phyloP scores from a whole-genome alignment of 2,329 filamentous ascomycete genomes.

The Neonectria magnoliae region DNA sequence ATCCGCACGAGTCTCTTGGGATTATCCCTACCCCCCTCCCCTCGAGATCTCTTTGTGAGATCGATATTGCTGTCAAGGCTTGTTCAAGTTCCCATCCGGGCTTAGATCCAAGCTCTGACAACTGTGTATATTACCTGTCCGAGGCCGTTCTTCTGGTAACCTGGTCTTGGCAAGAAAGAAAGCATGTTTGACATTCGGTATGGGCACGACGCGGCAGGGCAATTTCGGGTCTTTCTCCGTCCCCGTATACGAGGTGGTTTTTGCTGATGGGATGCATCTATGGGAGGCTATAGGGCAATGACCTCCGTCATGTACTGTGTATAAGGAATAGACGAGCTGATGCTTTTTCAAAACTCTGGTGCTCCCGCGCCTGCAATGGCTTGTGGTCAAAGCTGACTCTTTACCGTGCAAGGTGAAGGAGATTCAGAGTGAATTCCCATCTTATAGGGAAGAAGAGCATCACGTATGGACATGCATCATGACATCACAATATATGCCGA shows the following conservation, averaged over 20 bases:
- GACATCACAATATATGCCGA: background rate
- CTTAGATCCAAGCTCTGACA: slow-evolving; percentile 15
- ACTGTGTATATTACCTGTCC: slow-evolving; percentile 44
- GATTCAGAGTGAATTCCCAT: background rate
- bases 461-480: background rate
- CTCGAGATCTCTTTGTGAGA: slow-evolving; percentile 15
- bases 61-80: slow-evolving; percentile 10
- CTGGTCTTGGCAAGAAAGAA: slow-evolving; percentile 27
- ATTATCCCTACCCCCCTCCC: slow-evolving; percentile 24
- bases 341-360: slow-evolving; percentile 21
- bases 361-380: background rate
- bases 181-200: slow-evolving; percentile 28
- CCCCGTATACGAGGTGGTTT: slow-evolving; percentile 25
- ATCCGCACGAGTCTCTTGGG: slow-evolving; percentile 15
- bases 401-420: background rate
- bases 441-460: background rate
- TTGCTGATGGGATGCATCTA: slow-evolving; percentile 38
- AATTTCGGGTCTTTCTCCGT: slow-evolving; percentile 14
- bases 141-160: slow-evolving; percentile 30
- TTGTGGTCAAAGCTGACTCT: background rate
- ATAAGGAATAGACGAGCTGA: slow-evolving; percentile 47
- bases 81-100: slow-evolving; percentile 3
- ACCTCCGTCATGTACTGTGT: slow-evolving; percentile 45
- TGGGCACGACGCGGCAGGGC: slow-evolving; percentile 20
- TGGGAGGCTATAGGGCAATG: slow-evolving; percentile 33